Conservation (phyloP, 495 filamentous ascomycete species). For the Neurospora terricola region DNA sequence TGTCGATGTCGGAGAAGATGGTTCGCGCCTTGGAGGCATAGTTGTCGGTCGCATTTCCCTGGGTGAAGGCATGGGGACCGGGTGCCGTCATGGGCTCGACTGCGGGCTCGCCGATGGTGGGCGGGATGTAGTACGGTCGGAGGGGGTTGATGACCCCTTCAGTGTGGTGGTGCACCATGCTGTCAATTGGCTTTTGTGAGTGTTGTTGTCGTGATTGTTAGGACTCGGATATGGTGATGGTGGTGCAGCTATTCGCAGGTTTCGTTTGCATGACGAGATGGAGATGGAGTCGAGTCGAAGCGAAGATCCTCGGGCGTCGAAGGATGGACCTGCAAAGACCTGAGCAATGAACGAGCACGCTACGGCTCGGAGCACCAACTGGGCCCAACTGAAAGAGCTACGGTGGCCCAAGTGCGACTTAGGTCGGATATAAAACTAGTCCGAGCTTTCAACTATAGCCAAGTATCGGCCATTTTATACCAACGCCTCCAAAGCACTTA, state of each 20-base stretch:
- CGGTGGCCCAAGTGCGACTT: too few species aligned
- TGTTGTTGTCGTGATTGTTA: slow-evolving; percentile 5
- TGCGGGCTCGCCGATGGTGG: slow-evolving; percentile 54
- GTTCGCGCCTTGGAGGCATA: slow-evolving; percentile 73
- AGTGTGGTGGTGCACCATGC: slow-evolving; percentile 32
- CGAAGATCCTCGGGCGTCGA: not conserved
- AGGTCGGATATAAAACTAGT: too few species aligned
- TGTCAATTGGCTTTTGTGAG: slow-evolving; percentile 3
- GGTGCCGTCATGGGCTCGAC: slow-evolving; percentile 25
- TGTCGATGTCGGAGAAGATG: slow-evolving; percentile 73
- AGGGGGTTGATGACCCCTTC: slow-evolving; percentile 70
- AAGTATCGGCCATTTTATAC: too few species aligned
- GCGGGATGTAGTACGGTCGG: slow-evolving; percentile 89
- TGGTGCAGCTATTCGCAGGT: not conserved
- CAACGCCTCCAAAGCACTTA: too few species aligned
- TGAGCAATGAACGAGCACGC: not conserved
- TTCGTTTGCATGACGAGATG: slow-evolving; percentile 6
- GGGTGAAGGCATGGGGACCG: slow-evolving; percentile 32
- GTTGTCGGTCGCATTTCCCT: slow-evolving; percentile 37
- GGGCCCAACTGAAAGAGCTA: not conserved
- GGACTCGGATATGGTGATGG: not conserved
- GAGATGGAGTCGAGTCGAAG: slow-evolving; percentile 1
- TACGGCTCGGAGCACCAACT: not conserved
- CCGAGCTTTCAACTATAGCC: too few species aligned
- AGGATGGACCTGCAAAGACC: slow-evolving; percentile 1